Conservation (phyloP, 2,329 filamentous ascomycete genomes). For the Alternaria sp. region DNA sequence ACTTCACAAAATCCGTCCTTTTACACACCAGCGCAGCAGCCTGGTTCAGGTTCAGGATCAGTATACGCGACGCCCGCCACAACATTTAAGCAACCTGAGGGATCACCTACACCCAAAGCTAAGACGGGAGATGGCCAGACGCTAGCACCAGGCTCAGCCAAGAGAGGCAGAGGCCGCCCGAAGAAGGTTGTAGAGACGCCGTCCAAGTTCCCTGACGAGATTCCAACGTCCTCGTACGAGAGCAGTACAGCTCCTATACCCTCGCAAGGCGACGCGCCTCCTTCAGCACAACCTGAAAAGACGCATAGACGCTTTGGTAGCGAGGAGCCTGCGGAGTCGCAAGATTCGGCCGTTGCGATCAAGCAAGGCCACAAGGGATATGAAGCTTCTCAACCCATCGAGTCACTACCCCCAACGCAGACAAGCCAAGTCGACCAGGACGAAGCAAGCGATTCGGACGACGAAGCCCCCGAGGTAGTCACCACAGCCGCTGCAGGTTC, state of each 20-base stretch:
- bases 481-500: conserved; percentile 40
- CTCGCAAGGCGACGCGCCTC: conserved; percentile 18
- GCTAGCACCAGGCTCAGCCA: conserved; percentile 19
- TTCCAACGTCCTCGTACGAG: conserved; percentile 38
- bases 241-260: conserved; percentile 30
- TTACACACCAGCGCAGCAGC: conserved; percentile 28
- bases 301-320: conserved; percentile 44
- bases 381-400: conserved; percentile 5
- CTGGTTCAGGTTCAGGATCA: conserved; percentile 14
- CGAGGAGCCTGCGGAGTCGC: conserved; percentile 35
- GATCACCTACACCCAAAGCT: conserved; percentile 34
- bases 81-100: conserved; percentile 25
- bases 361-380: conserved; percentile 21
- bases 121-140: conserved; percentile 17
- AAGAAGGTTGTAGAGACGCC: conserved; percentile 15
- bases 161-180: conserved; percentile 24
- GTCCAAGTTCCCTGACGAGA: conserved; percentile 25
- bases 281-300: conserved; percentile 23
- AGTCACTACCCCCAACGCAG: background rate
- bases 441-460: conserved; percentile 44
- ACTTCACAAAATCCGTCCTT: conserved; percentile 26
- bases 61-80: conserved; percentile 36
- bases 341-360: conserved; percentile 9
- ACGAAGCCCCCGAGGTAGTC: conserved; percentile 49
- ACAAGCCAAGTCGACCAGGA: conserved; percentile 26